A percentile compares a stretch with the other conserved stretches of the same genome.
phyloP scores from a whole-genome alignment of 371 early-diverging fungal species.

The Mortierella sp. region DNA sequence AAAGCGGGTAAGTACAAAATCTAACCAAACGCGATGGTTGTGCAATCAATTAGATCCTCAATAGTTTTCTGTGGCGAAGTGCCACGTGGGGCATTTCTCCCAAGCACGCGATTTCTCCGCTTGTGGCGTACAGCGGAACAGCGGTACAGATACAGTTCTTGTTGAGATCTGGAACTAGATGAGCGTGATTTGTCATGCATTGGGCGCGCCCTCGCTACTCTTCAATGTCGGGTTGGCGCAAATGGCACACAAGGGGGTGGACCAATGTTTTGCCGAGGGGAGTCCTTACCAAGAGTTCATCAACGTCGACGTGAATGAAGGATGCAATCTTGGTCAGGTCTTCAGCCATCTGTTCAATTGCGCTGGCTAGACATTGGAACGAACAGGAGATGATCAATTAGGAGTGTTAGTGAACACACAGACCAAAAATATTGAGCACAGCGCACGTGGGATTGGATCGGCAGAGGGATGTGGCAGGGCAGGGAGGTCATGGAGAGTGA shows the following conservation, averaged over 20 bases:
- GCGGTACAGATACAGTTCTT: too few relatives aligned
- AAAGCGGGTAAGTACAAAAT: neutral
- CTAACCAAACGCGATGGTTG: too few relatives aligned
- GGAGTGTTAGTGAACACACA: neutral
- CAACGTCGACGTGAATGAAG: slow-evolving; percentile 43
- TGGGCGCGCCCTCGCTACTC: neutral
- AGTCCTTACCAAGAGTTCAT: slow-evolving; percentile 37
- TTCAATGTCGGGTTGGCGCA: too few relatives aligned
- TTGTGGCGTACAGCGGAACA: neutral
- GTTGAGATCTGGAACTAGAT: too few relatives aligned
- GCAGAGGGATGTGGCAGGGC: too few relatives aligned
- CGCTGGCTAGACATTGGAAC: slow-evolving; percentile 3
- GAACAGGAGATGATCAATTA: neutral
- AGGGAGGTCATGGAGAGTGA: too few relatives aligned
- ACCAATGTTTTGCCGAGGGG: neutral
- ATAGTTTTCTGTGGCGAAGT: neutral
- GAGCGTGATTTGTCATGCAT: slow-evolving; percentile 10
- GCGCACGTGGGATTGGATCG: too few relatives aligned
- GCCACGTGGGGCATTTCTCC: too few relatives aligned
- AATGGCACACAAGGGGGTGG: neutral
- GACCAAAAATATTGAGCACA: too few relatives aligned
- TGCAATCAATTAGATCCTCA: too few relatives aligned
- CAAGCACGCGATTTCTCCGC: slow-evolving; percentile 26
- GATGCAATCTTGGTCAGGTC: slow-evolving; percentile 33
- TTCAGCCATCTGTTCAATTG: slow-evolving; percentile 36